Evolutionary conservation across 2,329 filamentous ascomycete species (phyloP), one percentile per base, ranked within the genome.

Genomic region (Fusarium buxicola): DNA sequence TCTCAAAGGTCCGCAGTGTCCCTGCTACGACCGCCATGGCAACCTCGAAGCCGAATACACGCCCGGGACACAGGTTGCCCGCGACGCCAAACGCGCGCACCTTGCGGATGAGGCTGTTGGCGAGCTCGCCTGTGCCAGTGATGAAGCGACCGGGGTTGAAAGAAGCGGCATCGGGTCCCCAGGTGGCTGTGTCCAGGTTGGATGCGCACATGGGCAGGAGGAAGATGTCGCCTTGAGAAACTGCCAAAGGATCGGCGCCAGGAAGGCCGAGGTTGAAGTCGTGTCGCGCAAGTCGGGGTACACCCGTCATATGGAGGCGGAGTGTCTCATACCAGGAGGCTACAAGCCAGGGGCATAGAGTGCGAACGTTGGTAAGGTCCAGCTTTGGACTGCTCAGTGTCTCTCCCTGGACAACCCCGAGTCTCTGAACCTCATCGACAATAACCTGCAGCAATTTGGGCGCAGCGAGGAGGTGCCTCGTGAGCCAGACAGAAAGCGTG

Each of bases 171-270:
- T 75, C 69, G 1, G 67, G 28, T 1, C 72, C 73, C 74, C 74
- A 76, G 1, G 54, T 66, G 2, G 51, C 28, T 2, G 63, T 35
- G 51, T 74, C 66, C n/a, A 66, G 47, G 55, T 74, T 74, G 41
- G 71, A 73, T 1, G 73, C 66, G 27, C 69, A 71, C 72, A 74
- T 74, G 24, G 73, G 72, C 3, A 74, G 65, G n/a, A 74, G 63
- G 40, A 74, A 65, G 24, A 74, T 70, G 46, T 75, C 73, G 15
- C 69, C 66, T 13, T 73, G 66, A 1, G 64, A 59, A 4, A 74
- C 60, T 0, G 66, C 30, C 11, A 73, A 62, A 4, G 64, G 49
- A 1, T 64, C 58, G 1, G 62, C 56, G 6, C 54, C 58, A 1
- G 66, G 58, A 4, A 68, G 18, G 6, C 53, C 41, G 27, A 75